phyloP scores from a whole-genome alignment of 2,329 filamentous ascomycete genomes.

The Colletotrichum tropicale region DNA sequence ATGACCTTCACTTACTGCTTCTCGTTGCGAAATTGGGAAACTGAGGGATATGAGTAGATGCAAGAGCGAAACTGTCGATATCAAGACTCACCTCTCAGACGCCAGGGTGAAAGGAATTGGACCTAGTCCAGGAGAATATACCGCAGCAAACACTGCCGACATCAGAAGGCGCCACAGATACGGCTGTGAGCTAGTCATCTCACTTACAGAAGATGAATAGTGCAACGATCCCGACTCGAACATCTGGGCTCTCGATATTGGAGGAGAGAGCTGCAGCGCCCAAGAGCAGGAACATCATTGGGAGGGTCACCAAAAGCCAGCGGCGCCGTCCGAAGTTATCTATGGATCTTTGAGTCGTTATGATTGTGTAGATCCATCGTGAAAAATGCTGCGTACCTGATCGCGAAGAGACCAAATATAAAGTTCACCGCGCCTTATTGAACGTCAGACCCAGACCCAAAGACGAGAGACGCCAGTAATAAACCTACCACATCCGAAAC shows the following conservation, averaged over 20 bases:
- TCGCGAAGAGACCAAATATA: neutral
- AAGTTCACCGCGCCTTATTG: neutral
- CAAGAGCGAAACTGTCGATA: neutral
- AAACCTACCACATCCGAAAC: neutral
- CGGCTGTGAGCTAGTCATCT: neutral
- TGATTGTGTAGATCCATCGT: neutral
- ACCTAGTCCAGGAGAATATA: neutral
- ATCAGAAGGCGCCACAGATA: neutral
- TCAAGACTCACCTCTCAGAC: neutral
- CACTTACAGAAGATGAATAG: neutral
- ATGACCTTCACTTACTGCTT: neutral
- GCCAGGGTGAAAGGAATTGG: neutral
- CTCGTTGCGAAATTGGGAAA: neutral
- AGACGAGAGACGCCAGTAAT: no score
- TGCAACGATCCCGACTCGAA: neutral
- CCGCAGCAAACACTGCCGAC: neutral
- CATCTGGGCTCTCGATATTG: accelerated
- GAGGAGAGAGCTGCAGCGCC: neutral
- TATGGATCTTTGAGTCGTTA: neutral
- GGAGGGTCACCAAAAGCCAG: neutral
- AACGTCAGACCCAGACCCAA: no score
- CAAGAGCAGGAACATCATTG: neutral
- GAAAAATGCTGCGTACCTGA: neutral
- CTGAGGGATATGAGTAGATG: neutral
- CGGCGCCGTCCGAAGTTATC: neutral